phyloP scores from a whole-genome alignment of 495 filamentous ascomycete genomes.

The Hyaloscypha finlandica region DNA sequence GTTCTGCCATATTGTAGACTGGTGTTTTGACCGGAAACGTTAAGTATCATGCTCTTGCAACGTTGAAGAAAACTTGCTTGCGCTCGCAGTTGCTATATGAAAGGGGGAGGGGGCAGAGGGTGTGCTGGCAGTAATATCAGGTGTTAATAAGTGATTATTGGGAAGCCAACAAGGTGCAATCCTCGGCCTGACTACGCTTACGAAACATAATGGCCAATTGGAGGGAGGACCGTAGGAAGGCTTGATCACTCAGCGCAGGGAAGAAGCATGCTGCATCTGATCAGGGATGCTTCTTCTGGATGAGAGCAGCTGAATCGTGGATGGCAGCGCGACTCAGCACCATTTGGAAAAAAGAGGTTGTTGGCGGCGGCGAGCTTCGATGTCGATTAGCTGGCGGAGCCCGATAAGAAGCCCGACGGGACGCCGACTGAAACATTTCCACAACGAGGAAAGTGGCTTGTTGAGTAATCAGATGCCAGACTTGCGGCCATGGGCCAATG shows the following conservation, averaged over 20 bases:
- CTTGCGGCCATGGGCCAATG: neutral
- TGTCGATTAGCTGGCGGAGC: neutral
- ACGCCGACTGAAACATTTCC: constrained; percentile 3
- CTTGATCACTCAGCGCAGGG: constrained; percentile 4
- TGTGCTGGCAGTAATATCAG: neutral
- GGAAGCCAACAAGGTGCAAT: constrained; percentile 2
- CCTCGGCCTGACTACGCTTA: neutral
- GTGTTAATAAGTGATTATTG: neutral
- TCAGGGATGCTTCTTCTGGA: neutral
- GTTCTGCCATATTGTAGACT: neutral
- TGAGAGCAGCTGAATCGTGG: constrained; percentile 1
- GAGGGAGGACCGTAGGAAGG: neutral
- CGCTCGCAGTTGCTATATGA: neutral
- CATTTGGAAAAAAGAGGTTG: neutral
- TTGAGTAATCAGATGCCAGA: neutral
- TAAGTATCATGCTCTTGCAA: no score
- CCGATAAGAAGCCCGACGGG: neutral
- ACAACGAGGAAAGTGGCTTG: neutral
- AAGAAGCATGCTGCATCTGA: neutral
- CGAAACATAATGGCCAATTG: neutral
- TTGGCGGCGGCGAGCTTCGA: neutral
- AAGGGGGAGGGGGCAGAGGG: neutral
- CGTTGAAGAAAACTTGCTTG: neutral
- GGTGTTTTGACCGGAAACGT: no score
- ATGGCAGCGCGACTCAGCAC: constrained; percentile 2